Base-by-base conservation (phyloP, 2,329 filamentous ascomycete genomes). In the Arthroderma sp. region DNA sequence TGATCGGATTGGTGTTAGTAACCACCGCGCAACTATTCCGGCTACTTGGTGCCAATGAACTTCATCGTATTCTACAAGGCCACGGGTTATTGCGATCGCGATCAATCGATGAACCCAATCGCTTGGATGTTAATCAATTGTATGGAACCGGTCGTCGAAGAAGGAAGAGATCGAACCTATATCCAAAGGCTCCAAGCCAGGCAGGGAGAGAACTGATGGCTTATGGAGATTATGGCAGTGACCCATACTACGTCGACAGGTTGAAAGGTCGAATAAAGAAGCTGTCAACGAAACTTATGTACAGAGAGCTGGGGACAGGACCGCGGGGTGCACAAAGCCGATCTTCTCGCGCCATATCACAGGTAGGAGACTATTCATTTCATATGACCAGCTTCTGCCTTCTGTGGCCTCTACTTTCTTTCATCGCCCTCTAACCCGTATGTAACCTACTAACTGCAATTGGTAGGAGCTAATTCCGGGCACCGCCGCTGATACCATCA, bases 141-240 rank as follows among this genome's bases (percentile, higher is more conserved):
- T n/a, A 51, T 8, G 25, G 13, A n/a, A 33, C 23, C 25, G 11
- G n/a, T 17, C 47, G 47, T 25, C 7, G 64, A 71, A 25, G 62
- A 70, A 19, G 65, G 66, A 47, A 64, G 66, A 55, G 51, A 28
- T 33, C 59, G 19, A 23, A 83, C 61, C 74, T 81, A 47, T 91
- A 91, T 59, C 88, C 91, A n/a, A 87, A 87, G 64, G 83, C 95
- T 0, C 91, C 91, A 0, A 95, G 85, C 65, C 82, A 87, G 9
- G 79, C 82, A 61, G 91, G 93, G 6, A 77, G 72, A 53, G 81
- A 85, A 63, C 74, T 97, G 60, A 95, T 97, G 90, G 77, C 82
- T 39, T 86, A 84, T 31, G 91, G 91, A 0, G 77, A 76, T 1
- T 97, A 96, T 72, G 91, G 91, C 35, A 77, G 77, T 17, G 86